phyloP scores from a whole-genome alignment of 1,139 yeast species.

The Suhomyces bolitotheri region DNA sequence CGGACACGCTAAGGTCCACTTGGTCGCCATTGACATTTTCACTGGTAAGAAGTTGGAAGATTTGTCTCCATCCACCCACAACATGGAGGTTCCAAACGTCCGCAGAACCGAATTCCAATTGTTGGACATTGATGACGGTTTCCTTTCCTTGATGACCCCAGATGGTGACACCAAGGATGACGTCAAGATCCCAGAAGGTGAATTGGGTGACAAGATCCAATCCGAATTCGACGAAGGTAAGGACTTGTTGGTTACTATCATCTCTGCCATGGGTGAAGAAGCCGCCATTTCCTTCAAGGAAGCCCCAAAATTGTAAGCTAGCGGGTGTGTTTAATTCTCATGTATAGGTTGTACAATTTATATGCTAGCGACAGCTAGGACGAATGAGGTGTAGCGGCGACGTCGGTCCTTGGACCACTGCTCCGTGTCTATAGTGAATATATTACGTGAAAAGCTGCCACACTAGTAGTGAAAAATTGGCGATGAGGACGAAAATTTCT shows the following conservation, averaged over 20 bases:
- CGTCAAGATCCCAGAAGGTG: constrained; percentile 97
- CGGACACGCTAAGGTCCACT: constrained; percentile 99
- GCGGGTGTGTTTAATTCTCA: constrained; percentile 11
- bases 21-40: constrained; percentile 98
- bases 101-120: constrained; percentile 93
- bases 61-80: constrained; percentile 99
- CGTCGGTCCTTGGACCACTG: not conserved
- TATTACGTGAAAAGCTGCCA: too few species aligned
- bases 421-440: too few species aligned
- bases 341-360: constrained; percentile 13
- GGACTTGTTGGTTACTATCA: constrained; percentile 93
- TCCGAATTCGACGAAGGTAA: constrained; percentile 95
- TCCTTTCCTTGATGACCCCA: constrained; percentile 91
- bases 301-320: constrained; percentile 67
- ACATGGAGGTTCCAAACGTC: constrained; percentile 99
- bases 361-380: constrained; percentile 5
- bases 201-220: constrained; percentile 90
- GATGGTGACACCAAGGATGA: constrained; percentile 99
- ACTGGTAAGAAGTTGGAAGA: constrained; percentile 99
- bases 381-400: not conserved
- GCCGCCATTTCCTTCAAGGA: constrained; percentile 98
- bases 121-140: constrained; percentile 97
- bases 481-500: too few species aligned
- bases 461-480: too few species aligned
- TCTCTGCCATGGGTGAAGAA: constrained; percentile 99